A percentile compares a stretch with the other conserved stretches of the same genome.
phyloP scores from a whole-genome alignment of 257 asterid genomes.

The Solanum clarkiae region DNA sequence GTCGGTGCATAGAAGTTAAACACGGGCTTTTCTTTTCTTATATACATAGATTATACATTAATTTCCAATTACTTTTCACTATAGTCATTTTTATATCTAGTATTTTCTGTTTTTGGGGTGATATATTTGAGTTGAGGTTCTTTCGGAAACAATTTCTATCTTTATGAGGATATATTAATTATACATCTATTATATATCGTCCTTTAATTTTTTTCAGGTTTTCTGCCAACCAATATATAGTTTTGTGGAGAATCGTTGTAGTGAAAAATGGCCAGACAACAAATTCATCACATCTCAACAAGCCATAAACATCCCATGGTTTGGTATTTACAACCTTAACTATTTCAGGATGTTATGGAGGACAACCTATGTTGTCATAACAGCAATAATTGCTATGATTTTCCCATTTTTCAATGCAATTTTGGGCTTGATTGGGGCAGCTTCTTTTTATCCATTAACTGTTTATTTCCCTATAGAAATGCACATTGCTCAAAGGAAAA shows the following conservation, averaged over 20 bases:
- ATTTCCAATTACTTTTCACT: too few relatives aligned
- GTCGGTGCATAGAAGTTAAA: not conserved
- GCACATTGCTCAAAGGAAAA: conserved; percentile 17
- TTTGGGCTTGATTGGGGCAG: conserved; percentile 22
- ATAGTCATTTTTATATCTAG: too few relatives aligned
- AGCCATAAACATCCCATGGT: not conserved
- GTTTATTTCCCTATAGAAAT: conserved; percentile 27
- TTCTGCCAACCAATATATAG: conserved; percentile 20
- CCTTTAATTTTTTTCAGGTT: not conserved
- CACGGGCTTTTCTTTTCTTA: not conserved
- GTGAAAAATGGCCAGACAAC: not conserved
- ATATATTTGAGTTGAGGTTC: too few relatives aligned
- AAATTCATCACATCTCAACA: conserved; percentile 7
- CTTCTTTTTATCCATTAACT: conserved; percentile 25
- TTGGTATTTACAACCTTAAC: not conserved
- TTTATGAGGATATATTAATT: too few relatives aligned
- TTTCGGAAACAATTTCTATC: too few relatives aligned
- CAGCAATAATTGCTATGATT: conserved; percentile 16
- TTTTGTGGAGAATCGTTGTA: conserved; percentile 8
- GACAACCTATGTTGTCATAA: conserved; percentile 10
- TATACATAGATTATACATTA: not conserved
- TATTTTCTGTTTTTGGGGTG: too few relatives aligned
- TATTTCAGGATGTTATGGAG: conserved; percentile 16
- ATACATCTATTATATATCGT: not conserved
- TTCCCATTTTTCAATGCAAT: conserved; percentile 24